Evolutionary conservation across 345 rosid species (phyloP), one percentile per base, ranked within the genome.

Genomic region (Rhodomyrtus tomentosa): DNA sequence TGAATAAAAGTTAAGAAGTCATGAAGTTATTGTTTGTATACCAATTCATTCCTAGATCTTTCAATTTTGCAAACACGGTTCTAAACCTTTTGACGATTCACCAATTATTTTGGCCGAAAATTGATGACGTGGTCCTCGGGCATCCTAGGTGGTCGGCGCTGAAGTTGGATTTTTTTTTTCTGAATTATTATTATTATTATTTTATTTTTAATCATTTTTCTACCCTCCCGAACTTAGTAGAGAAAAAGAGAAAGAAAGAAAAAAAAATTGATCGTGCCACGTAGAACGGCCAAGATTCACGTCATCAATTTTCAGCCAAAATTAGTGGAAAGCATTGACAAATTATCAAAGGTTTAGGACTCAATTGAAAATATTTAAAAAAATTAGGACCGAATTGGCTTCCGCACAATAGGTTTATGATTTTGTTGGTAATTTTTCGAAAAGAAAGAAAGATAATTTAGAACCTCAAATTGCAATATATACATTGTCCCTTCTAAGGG

Each of bases 101-200:
- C 4, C 20, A n/a, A 27, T 58, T 1, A 58, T 58, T 59, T 59
- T 8, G 7, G 18, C 7, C 6, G 4, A 32, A 29, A 59, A 27
- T 29, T 59, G 40, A 29, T 29, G 40, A 59, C 4, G 5, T 59
- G 0, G 20, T 14, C 73, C 21, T 1, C 0, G 1, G 2, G 21
- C 36, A 6, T 58, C 9, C 36, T 27, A 27, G 1, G 0, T 27
- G 20, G 9, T 1, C 0, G 2, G 0, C 0, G 2, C 29, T 59
- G 9, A 59, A 9, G 15, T 14, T 27, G 18, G 5, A 29, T 29
- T 29, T 58, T 59, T 59, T 2, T 14, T 15, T 29, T 59, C 10
- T 29, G 9, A 59, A 2, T 59, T 27, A n/a, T 14, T 6, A 50
- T 0, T 1, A 13, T 59, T 59, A 29, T 3, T 4, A 29, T n/a